These are phyloP conservation scores for Penicillium sp. DNA, from an alignment of 2,329 filamentous ascomycete species.

Conservation along the genomic window DNA sequence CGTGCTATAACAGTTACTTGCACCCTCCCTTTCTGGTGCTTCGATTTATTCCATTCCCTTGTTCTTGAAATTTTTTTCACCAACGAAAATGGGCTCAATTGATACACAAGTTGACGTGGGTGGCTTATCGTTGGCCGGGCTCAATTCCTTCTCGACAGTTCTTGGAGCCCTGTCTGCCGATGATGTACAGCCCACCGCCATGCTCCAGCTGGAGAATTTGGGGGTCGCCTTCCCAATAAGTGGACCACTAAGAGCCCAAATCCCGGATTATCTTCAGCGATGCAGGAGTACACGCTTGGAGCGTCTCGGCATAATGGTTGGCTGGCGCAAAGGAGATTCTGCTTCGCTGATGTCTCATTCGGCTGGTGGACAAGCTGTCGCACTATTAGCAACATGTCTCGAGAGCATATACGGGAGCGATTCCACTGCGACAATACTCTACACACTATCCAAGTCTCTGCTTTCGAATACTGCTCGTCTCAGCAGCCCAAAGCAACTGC, in stretches of 20 bases:
- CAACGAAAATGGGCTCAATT: no score
- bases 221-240: slow-evolving; percentile 12
- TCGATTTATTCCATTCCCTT: no score
- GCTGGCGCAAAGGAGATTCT: slow-evolving; percentile 15
- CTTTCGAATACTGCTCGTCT: no score
- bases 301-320: slow-evolving; percentile 11
- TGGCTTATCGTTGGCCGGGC: not conserved
- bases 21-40: no score
- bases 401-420: not conserved
- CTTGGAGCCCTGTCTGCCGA: slow-evolving; percentile 15
- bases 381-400: slow-evolving; percentile 3
- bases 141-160: not conserved
- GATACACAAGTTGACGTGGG: not conserved
- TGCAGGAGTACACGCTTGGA: slow-evolving; percentile 4
- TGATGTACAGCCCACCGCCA: slow-evolving; percentile 11
- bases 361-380: slow-evolving; percentile 3
- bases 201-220: slow-evolving; percentile 17
- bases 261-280: slow-evolving; percentile 12
- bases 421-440: no score
- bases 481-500: not conserved
- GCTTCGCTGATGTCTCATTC: slow-evolving; percentile 12
- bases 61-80: no score
- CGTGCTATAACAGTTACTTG: no score
- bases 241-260: slow-evolving; percentile 8
- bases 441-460: no score